Conservation (phyloP, 1,284 basidiomycete genomes). For the Butyriboletus regius region DNA sequence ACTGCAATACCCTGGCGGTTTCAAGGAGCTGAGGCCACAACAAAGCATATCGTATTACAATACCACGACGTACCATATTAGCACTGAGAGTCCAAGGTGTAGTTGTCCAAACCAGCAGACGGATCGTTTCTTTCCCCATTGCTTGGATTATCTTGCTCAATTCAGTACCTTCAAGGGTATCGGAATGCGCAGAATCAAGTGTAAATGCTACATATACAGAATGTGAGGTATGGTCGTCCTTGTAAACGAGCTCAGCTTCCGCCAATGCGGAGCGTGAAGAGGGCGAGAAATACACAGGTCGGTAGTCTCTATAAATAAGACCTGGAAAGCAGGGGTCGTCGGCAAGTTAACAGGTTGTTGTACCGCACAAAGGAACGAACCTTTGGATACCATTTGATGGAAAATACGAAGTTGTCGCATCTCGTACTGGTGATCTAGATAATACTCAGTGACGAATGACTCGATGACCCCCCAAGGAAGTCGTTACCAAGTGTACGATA, state of each 20-base stretch:
- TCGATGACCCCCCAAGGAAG: background rate
- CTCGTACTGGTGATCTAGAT: conserved; percentile 76
- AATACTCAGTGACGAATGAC: background rate
- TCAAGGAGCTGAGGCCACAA: conserved; percentile 2
- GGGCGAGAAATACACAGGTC: conserved; percentile 93
- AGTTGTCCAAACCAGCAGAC: conserved; percentile 92
- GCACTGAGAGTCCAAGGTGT: conserved; percentile 96
- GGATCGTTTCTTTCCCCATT: conserved; percentile 32
- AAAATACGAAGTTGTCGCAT: conserved; percentile 84
- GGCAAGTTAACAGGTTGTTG: background rate
- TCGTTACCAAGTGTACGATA: conserved; percentile 76
- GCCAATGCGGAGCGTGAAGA: conserved; percentile 91
- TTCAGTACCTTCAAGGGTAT: conserved; percentile 12
- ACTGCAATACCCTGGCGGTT: conserved; percentile 73
- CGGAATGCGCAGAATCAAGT: conserved; percentile 34
- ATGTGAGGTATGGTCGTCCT: conserved; percentile 80
- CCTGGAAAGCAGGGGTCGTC: conserved; percentile 36
- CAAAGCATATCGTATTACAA: background rate
- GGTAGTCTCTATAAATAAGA: conserved; percentile 78
- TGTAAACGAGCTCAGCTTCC: conserved; percentile 90
- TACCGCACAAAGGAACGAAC: conserved; percentile 32
- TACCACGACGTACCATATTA: conserved; percentile 66
- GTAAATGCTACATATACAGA: conserved; percentile 82
- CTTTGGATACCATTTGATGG: conserved; percentile 79
- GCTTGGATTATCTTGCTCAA: conserved; percentile 16